A percentile compares a stretch with the other conserved stretches of the same genome.
Evolutionary conservation across 257 asterid species (phyloP).

Genomic region (Mentha longifolia): DNA sequence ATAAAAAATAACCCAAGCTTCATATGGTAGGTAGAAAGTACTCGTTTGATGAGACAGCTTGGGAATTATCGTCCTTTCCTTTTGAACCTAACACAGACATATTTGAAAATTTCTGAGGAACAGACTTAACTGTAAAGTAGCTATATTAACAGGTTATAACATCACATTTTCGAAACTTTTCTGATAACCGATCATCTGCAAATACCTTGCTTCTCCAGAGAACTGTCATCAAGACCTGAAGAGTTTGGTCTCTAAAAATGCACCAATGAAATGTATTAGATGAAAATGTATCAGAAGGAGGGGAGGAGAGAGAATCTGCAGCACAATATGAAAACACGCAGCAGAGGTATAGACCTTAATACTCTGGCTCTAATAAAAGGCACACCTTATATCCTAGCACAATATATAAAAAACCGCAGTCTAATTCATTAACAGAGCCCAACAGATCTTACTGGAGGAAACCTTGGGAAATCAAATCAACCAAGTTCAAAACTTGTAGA

Average conservation of each 20-base stretch:
- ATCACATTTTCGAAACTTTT: slow-evolving; percentile 12
- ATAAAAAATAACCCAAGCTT: slow-evolving; percentile 20
- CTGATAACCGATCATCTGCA: slow-evolving; percentile 14
- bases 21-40: slow-evolving; percentile 44
- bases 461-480: slow-evolving; percentile 9
- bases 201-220: slow-evolving; percentile 46
- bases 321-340: slow-evolving; percentile 18
- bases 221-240: slow-evolving; percentile 39
- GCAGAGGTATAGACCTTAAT: not conserved
- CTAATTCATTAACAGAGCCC: not conserved
- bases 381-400: not conserved
- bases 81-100: slow-evolving; percentile 47
- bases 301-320: not conserved
- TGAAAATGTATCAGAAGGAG: not conserved
- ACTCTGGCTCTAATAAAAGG: not conserved
- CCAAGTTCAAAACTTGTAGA: not conserved
- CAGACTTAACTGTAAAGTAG: not conserved
- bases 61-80: slow-evolving; percentile 45
- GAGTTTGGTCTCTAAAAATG: slow-evolving; percentile 43
- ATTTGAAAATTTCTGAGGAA: slow-evolving; percentile 28
- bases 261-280: slow-evolving; percentile 30
- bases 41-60: slow-evolving; percentile 50
- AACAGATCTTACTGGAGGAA: not conserved
- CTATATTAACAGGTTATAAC: not conserved
- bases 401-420: not conserved